Conservation (phyloP, 2,329 filamentous ascomycete genomes). For the Grosmannia clavigera region DNA sequence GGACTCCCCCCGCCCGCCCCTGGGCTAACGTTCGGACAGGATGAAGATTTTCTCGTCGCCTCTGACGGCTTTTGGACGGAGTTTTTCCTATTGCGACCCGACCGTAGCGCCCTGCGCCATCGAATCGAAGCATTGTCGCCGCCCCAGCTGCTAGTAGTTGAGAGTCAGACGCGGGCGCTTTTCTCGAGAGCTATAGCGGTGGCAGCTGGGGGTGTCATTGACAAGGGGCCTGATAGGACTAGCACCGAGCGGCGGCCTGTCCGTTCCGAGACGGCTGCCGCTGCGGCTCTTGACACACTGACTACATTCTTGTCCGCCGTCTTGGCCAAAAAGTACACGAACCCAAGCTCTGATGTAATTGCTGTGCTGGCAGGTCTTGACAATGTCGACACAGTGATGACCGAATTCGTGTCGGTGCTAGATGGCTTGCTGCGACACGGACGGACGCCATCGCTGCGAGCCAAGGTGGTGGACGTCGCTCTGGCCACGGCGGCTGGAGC, state of each 20-base stretch:
- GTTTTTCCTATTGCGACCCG: conserved; percentile 82
- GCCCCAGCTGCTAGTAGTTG: conserved; percentile 63
- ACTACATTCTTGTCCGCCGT: conserved; percentile 75
- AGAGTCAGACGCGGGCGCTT: conserved; percentile 67
- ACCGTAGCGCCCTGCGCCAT: conserved; percentile 52
- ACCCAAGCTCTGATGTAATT: conserved; percentile 91
- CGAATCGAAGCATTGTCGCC: conserved; percentile 60
- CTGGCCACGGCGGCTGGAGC: conserved; percentile 83
- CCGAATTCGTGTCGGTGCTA: conserved; percentile 73
- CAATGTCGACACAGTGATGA: conserved; percentile 74
- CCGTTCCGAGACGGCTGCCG: neutral
- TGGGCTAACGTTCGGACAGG: neutral
- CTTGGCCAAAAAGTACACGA: conserved; percentile 82
- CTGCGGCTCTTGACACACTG: conserved; percentile 51
- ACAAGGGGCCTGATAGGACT: neutral
- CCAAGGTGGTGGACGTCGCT: conserved; percentile 69
- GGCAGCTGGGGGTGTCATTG: conserved; percentile 20
- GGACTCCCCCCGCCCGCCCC: neutral
- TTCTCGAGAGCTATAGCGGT: conserved; percentile 57
- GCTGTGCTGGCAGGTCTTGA: conserved; percentile 79
- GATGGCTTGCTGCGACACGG: conserved; percentile 76
- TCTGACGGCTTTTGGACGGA: conserved; percentile 92
- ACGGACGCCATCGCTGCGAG: conserved; percentile 52
- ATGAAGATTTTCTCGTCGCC: conserved; percentile 49
- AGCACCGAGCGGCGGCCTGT: neutral